phyloP scores from a whole-genome alignment of 2,329 filamentous ascomycete genomes.

The Aspergillus tamarii region DNA sequence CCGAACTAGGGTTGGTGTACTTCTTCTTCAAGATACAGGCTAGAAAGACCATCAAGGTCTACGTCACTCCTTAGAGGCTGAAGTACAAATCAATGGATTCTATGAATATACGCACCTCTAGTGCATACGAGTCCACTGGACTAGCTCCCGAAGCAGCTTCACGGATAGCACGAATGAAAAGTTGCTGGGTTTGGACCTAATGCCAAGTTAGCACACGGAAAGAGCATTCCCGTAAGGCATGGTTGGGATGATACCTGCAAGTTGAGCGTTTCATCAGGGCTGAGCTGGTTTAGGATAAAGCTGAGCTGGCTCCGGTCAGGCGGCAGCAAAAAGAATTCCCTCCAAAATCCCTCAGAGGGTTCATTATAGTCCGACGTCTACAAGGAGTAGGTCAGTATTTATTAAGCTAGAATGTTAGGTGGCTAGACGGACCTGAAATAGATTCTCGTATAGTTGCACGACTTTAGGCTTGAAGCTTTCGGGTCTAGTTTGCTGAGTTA shows the following conservation, averaged over 20 bases:
- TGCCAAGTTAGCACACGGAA: constrained; percentile 22
- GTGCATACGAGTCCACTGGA: constrained; percentile 73
- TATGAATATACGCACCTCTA: constrained; percentile 66
- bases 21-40: constrained; percentile 80
- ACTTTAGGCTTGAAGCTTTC: constrained; percentile 94
- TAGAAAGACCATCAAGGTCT: constrained; percentile 91
- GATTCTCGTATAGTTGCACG: constrained; percentile 80
- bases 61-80: constrained; percentile 44
- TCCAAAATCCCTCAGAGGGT: constrained; percentile 89
- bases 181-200: constrained; percentile 70
- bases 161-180: constrained; percentile 74
- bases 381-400: constrained; percentile 21
- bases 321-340: constrained; percentile 88
- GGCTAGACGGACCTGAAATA: constrained; percentile 64
- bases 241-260: constrained; percentile 61
- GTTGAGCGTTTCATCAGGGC: constrained; percentile 74
- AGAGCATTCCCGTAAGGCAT: background rate
- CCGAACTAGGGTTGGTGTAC: constrained; percentile 92
- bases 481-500: constrained; percentile 88
- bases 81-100: constrained; percentile 23
- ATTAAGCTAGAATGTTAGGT: background rate
- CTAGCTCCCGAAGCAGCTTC: constrained; percentile 65
- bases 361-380: constrained; percentile 69
- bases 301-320: constrained; percentile 74
- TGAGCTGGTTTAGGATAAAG: constrained; percentile 69